A percentile compares a stretch with the other conserved stretches of the same genome.
Evolutionary conservation across 169 alveolate genomes (phyloP).

Genomic region (Plasmodium chabaudi): DNA sequence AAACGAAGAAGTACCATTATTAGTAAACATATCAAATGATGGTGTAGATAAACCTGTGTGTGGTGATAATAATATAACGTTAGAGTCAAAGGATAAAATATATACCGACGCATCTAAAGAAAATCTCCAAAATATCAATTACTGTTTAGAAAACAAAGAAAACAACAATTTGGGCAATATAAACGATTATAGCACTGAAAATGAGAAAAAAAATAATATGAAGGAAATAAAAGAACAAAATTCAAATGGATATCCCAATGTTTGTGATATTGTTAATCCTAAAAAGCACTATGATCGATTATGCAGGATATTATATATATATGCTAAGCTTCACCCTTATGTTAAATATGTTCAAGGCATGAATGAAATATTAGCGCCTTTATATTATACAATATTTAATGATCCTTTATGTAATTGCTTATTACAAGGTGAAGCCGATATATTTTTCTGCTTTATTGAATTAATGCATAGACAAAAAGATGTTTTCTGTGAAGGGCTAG

Average conservation of each 20-base stretch:
- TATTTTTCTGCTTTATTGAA: constrained; percentile 88
- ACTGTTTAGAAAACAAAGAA: not conserved
- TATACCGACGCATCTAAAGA: not conserved
- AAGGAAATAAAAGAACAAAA: not conserved
- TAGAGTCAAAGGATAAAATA: not conserved
- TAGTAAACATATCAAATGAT: constrained; percentile 25
- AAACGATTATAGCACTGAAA: no score
- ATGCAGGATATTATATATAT: constrained; percentile 86
- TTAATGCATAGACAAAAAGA: constrained; percentile 90
- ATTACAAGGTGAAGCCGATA: constrained; percentile 89
- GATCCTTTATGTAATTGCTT: constrained; percentile 79
- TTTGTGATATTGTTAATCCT: constrained; percentile 71
- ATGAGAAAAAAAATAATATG: not conserved
- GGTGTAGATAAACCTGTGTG: not conserved
- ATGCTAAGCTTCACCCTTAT: constrained; percentile 87
- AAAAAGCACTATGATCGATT: constrained; percentile 80
- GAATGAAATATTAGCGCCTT: constrained; percentile 90
- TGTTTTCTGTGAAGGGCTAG: constrained; percentile 81
- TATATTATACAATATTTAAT: constrained; percentile 83
- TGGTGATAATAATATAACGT: not conserved
- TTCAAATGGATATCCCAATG: constrained; percentile 13
- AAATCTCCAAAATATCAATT: not conserved
- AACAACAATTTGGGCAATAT: not conserved
- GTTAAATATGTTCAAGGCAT: constrained; percentile 91
- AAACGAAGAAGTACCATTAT: constrained; percentile 63